Conservation (phyloP, 345 rosid species). For the Mercurialis annua region DNA sequence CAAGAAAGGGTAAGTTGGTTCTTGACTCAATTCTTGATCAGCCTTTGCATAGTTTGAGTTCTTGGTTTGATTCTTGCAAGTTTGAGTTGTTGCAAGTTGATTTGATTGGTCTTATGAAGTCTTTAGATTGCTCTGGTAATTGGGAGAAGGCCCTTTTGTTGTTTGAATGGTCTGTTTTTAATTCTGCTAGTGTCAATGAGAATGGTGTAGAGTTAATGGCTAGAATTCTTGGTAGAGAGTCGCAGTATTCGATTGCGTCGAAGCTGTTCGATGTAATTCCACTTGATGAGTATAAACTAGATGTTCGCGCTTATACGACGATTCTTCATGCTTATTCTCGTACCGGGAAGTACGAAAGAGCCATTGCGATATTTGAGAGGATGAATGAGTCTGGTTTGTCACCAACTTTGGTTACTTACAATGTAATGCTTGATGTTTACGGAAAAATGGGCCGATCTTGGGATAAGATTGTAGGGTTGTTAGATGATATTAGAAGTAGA, state of each 20-base stretch:
- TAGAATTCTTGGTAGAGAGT: slow-evolving; percentile 75
- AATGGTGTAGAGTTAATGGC: slow-evolving; percentile 56
- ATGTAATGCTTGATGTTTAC: slow-evolving; percentile 83
- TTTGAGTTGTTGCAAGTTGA: slow-evolving; percentile 57
- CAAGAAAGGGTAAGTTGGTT: slow-evolving; percentile 44
- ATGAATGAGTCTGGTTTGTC: slow-evolving; percentile 64
- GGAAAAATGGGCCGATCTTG: slow-evolving; percentile 91
- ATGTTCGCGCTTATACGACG: slow-evolving; percentile 77
- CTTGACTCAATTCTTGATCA: slow-evolving; percentile 45
- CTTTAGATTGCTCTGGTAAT: slow-evolving; percentile 54
- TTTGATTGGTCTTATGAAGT: slow-evolving; percentile 59
- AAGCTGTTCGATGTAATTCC: slow-evolving; percentile 68
- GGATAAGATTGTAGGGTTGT: slow-evolving; percentile 49
- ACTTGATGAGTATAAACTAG: slow-evolving; percentile 49
- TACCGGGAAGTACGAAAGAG: slow-evolving; percentile 52
- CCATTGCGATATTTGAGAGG: slow-evolving; percentile 57
- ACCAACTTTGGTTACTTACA: slow-evolving; percentile 83
- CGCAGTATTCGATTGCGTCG: slow-evolving; percentile 61
- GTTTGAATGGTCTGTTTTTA: slow-evolving; percentile 60
- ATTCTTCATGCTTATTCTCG: slow-evolving; percentile 65
- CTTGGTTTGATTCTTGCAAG: slow-evolving; percentile 48
- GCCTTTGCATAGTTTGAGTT: slow-evolving; percentile 47
- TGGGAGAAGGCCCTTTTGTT: slow-evolving; percentile 69
- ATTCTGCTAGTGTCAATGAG: slow-evolving; percentile 27
- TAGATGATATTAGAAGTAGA: slow-evolving; percentile 64